A percentile compares a stretch with the other conserved stretches of the same genome.
Evolutionary conservation across 1,284 basidiomycete species (phyloP).

Genomic region (Hymenochaete sp.): DNA sequence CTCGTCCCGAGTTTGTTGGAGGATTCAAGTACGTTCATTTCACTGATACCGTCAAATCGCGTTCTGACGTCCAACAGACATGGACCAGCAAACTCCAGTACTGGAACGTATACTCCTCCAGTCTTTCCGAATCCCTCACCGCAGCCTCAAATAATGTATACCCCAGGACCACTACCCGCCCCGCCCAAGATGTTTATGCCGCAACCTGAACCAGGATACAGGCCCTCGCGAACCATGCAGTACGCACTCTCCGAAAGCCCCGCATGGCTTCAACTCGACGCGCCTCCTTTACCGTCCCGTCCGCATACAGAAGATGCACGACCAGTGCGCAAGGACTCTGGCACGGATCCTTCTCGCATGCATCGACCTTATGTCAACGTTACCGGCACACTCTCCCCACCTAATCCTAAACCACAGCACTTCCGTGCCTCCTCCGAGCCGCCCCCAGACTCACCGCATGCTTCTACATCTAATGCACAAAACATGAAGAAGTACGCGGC

Average conservation of each 20-base stretch:
- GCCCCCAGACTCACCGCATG: slow-evolving; percentile 25
- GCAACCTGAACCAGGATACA: slow-evolving; percentile 25
- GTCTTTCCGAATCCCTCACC: slow-evolving; percentile 4
- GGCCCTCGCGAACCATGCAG: slow-evolving; percentile 49
- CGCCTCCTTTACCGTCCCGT: slow-evolving; percentile 16
- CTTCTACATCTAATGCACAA: too few species aligned
- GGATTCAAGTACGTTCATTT: slow-evolving; percentile 15
- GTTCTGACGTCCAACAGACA: slow-evolving; percentile 1
- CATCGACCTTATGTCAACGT: not conserved
- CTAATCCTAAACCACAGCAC: slow-evolving; percentile 9
- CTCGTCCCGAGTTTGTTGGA: slow-evolving; percentile 13
- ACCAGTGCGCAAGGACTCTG: too few species aligned
- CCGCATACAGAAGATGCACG: slow-evolving; percentile 13
- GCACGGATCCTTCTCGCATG: not conserved
- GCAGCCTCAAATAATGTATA: not conserved
- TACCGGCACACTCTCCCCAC: not conserved
- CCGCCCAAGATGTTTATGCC: slow-evolving; percentile 32
- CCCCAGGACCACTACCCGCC: slow-evolving; percentile 26
- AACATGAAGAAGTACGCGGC: too few species aligned
- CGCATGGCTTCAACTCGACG: slow-evolving; percentile 12
- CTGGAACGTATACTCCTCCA: slow-evolving; percentile 9
- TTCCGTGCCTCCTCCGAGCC: slow-evolving; percentile 19
- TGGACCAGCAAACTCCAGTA: slow-evolving; percentile 9
- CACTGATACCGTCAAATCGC: not conserved
- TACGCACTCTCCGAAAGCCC: slow-evolving; percentile 35